Conservation (phyloP, 305 asterid genomes). For the Stenogyne calaminthoides region DNA sequence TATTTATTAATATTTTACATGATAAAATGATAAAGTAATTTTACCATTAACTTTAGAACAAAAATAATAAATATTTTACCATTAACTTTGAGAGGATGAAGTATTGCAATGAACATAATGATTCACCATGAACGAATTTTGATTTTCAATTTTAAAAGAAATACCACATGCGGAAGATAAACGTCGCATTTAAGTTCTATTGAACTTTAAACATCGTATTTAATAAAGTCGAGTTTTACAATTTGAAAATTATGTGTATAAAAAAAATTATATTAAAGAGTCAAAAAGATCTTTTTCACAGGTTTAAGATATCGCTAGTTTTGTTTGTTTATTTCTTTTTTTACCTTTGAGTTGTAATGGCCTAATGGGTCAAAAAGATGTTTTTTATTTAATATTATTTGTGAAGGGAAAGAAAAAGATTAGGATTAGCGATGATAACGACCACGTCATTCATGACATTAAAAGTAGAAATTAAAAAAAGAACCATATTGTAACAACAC, state of each 20-base stretch:
- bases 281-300: background rate
- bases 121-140: background rate
- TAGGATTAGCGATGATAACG: background rate
- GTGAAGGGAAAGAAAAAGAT: background rate
- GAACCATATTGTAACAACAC: background rate
- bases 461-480: background rate
- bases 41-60: no score
- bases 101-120: no score
- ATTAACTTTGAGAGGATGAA: no score
- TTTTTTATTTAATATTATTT: background rate
- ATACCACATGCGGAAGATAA: background rate
- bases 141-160: background rate
- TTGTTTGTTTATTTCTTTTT: background rate
- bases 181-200: no score
- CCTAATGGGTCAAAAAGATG: background rate
- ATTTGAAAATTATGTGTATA: no score
- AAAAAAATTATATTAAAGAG: no score
- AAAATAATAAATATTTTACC: no score
- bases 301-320: background rate
- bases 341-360: background rate
- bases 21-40: no score
- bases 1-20: no score
- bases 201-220: background rate
- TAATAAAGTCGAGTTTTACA: background rate
- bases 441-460: slow-evolving; percentile 2